These are phyloP conservation scores for Microcera coccophila DNA, from an alignment of 2,329 filamentous ascomycete genomes.

Conservation along the genomic window DNA sequence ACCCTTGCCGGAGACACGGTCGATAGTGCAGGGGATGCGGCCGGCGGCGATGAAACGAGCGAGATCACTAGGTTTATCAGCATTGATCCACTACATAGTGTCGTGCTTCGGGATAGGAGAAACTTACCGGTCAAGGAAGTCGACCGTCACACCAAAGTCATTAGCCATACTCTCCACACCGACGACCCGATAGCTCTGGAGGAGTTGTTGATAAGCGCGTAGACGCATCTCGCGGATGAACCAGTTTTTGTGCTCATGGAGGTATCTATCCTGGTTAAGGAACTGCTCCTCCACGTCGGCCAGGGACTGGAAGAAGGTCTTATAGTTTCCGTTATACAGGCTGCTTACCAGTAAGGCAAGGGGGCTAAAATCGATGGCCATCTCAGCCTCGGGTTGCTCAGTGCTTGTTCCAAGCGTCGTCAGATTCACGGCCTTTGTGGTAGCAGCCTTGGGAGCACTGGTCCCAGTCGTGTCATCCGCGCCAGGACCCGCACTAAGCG, in stretches of 20 bases:
- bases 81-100: background rate
- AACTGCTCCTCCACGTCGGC: conserved; percentile 91
- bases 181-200: conserved; percentile 96
- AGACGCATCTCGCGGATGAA: conserved; percentile 98
- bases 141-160: conserved; percentile 94
- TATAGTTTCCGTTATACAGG: conserved; percentile 91
- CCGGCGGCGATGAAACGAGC: conserved; percentile 95
- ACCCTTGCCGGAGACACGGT: conserved; percentile 91
- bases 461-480: conserved; percentile 72
- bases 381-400: conserved; percentile 73
- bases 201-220: conserved; percentile 90
- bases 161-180: conserved; percentile 96
- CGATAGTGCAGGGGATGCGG: conserved; percentile 93
- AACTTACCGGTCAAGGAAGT: conserved; percentile 87
- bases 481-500: conserved; percentile 74
- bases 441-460: conserved; percentile 47
- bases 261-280: conserved; percentile 87
- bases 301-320: conserved; percentile 85
- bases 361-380: conserved; percentile 81
- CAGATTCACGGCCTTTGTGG: conserved; percentile 75
- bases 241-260: conserved; percentile 94
- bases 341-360: conserved; percentile 85
- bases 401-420: conserved; percentile 71
- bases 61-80: conserved; percentile 62
- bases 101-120: background rate